phyloP scores from a whole-genome alignment of 331 rosid genomes.

The Saraca asoca region DNA sequence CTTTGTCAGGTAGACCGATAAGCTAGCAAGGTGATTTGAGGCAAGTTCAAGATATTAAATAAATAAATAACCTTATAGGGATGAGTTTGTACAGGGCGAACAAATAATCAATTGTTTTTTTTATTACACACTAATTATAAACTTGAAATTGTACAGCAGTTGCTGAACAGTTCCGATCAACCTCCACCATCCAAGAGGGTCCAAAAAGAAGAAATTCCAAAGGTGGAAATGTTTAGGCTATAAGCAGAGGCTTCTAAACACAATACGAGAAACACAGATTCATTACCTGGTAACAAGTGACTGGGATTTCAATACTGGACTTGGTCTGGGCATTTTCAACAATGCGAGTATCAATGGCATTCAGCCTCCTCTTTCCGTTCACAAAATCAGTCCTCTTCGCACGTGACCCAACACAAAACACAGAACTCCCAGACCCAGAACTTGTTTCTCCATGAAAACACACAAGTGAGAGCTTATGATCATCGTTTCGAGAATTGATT shows the following conservation, averaged over 20 bases:
- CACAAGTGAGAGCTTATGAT: constrained; percentile 29
- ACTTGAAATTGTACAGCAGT: constrained; percentile 16
- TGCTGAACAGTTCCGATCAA: constrained; percentile 19
- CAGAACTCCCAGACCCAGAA: constrained; percentile 38
- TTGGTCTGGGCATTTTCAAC: constrained; percentile 40
- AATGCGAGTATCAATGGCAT: constrained; percentile 54
- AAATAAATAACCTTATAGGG: neutral
- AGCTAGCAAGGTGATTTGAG: constrained; percentile 59
- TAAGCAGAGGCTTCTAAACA: neutral
- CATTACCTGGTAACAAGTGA: constrained; percentile 85
- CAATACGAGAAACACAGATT: neutral
- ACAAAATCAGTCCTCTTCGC: constrained; percentile 37
- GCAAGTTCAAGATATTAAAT: neutral
- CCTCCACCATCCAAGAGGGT: neutral
- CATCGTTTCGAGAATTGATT: constrained; percentile 29
- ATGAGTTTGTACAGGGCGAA: neutral
- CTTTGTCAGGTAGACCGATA: constrained; percentile 76
- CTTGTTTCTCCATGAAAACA: constrained; percentile 37
- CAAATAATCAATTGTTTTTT: neutral
- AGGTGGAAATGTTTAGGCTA: neutral
- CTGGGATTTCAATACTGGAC: constrained; percentile 67
- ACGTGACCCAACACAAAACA: constrained; percentile 45
- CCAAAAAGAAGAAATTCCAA: neutral
- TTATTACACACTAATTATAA: neutral
- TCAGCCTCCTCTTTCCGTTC: constrained; percentile 54